Percentiles rank a stretch among this genome's conserved stretches.
phyloP scores from a whole-genome alignment of 768 basidiomycete species.

The Leccinum variicolor region DNA sequence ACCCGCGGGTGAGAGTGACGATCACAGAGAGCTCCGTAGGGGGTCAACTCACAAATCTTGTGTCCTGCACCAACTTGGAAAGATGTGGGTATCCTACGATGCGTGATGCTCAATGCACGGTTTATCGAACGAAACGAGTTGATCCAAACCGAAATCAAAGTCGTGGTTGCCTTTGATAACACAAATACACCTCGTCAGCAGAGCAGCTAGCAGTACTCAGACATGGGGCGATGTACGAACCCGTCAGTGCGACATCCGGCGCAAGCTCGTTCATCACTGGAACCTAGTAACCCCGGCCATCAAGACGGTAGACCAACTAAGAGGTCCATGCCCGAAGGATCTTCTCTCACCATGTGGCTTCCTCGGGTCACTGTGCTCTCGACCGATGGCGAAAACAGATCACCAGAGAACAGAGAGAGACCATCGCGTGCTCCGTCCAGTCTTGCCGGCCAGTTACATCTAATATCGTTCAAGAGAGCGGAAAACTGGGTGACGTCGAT shows the following conservation, averaged over 20 bases:
- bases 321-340: neutral
- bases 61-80: conserved; percentile 65
- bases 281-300: conserved; percentile 47
- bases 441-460: conserved; percentile 51
- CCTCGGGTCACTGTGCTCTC: conserved; percentile 88
- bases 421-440: conserved; percentile 60
- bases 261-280: conserved; percentile 80
- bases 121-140: neutral
- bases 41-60: conserved; percentile 60
- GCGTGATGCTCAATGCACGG: neutral
- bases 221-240: conserved; percentile 40
- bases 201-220: neutral
- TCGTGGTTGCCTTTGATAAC: conserved; percentile 76
- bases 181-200: conserved; percentile 4
- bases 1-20: neutral
- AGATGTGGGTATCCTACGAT: conserved; percentile 59
- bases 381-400: conserved; percentile 82
- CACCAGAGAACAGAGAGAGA: conserved; percentile 83
- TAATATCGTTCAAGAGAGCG: conserved; percentile 61
- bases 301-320: neutral
- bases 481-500: conserved; percentile 87
- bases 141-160: conserved; percentile 73
- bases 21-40: neutral
- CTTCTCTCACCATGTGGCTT: conserved; percentile 73
- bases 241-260: conserved; percentile 78